phyloP scores from a whole-genome alignment of 768 basidiomycete genomes.

The Pleurotus sapidus region DNA sequence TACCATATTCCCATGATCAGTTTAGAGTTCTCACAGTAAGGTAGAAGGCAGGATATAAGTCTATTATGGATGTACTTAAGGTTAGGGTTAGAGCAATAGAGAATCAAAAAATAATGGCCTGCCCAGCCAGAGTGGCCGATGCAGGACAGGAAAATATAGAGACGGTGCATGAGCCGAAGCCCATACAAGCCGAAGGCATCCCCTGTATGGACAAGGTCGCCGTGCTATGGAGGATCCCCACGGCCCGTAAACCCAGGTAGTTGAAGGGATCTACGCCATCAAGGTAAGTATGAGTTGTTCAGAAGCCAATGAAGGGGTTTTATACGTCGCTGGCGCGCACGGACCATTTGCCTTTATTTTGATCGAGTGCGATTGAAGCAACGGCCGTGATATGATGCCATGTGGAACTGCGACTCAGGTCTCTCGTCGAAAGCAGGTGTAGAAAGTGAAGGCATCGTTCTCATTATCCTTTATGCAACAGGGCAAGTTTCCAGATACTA shows the following conservation, averaged over 20 bases:
- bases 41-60: too few relatives aligned
- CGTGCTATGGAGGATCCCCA: conserved; percentile 48
- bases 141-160: conserved; percentile 77
- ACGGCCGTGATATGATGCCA: too few relatives aligned
- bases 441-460: too few relatives aligned
- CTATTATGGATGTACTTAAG: too few relatives aligned
- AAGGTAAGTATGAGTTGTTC: conserved; percentile 41
- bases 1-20: too few relatives aligned
- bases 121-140: conserved; percentile 60
- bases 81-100: too few relatives aligned
- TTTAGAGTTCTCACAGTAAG: too few relatives aligned
- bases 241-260: conserved; percentile 38
- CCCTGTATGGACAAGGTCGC: conserved; percentile 53
- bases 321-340: background rate
- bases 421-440: too few relatives aligned
- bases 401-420: too few relatives aligned
- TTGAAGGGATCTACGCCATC: conserved; percentile 44
- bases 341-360: background rate
- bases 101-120: conserved; percentile 3
- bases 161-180: conserved; percentile 77
- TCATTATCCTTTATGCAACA: too few relatives aligned
- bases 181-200: conserved; percentile 54
- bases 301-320: background rate
- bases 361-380: too few relatives aligned
- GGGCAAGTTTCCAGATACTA: too few relatives aligned